A percentile compares a stretch with the other conserved stretches of the same genome.
phyloP scores from a whole-genome alignment of 208 protist species.

The Naegleria lovaniensis region DNA sequence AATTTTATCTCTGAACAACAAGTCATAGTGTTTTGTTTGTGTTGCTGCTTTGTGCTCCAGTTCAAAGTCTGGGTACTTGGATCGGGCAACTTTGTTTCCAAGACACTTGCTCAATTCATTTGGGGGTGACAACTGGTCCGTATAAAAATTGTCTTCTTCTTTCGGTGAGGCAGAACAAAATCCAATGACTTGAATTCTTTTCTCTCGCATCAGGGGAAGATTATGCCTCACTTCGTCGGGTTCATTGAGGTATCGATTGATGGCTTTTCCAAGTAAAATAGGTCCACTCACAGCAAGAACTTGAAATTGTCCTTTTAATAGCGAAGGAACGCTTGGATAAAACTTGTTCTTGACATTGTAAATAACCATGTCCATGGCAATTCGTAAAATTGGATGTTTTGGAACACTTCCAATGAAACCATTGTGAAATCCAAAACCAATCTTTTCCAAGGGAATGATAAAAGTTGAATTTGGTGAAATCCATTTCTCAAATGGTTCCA shows the following conservation, averaged over 20 bases:
- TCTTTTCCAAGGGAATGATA: background rate
- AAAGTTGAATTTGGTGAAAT: background rate
- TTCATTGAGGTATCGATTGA: background rate
- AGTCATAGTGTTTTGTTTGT: no score
- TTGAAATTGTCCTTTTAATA: background rate
- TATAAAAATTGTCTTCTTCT: no score
- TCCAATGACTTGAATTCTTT: background rate
- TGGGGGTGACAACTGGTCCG: no score
- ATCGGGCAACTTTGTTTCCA: no score
- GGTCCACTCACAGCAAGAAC: background rate
- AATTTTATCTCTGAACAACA: no score
- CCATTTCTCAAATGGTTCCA: background rate
- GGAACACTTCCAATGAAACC: background rate
- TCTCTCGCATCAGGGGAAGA: background rate
- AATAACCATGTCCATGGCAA: background rate
- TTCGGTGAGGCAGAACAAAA: background rate
- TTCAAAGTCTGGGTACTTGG: no score
- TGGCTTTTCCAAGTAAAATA: background rate
- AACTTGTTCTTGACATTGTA: slow-evolving; percentile 1
- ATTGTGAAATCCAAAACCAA: background rate
- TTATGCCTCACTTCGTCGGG: background rate
- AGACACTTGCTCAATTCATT: no score
- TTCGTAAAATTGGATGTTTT: background rate
- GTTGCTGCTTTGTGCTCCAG: no score
- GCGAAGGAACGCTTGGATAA: background rate